Conservation (phyloP, 2,329 filamentous ascomycete genomes). For the Coleophoma cylindrospora region DNA sequence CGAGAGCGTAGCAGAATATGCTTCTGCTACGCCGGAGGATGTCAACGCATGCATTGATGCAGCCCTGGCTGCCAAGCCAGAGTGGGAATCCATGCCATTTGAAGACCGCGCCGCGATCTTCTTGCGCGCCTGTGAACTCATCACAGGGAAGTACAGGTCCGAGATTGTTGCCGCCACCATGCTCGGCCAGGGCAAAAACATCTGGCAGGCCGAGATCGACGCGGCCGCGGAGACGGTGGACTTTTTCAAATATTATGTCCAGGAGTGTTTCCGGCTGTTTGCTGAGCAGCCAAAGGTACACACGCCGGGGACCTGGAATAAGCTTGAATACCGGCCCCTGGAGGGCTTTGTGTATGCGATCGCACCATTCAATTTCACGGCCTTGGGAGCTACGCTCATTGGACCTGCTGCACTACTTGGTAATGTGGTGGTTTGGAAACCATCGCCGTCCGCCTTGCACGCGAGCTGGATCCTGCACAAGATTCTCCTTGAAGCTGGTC, state of each 20-base stretch:
- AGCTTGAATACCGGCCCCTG: conserved; percentile 75
- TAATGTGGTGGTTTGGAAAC: conserved; percentile 93
- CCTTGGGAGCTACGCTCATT: conserved; percentile 80
- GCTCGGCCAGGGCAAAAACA: conserved; percentile 36
- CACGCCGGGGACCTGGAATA: neutral
- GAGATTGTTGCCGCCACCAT: conserved; percentile 54
- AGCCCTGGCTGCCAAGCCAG: conserved; percentile 73
- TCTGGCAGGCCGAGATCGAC: conserved; percentile 73
- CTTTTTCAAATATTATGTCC: neutral
- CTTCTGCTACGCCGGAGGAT: conserved; percentile 68
- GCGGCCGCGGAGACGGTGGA: conserved; percentile 72
- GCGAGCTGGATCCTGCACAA: conserved; percentile 85
- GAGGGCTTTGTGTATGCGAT: conserved; percentile 93
- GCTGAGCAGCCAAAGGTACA: too few species aligned
- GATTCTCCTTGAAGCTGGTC: conserved; percentile 81
- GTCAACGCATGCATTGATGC: conserved; percentile 74
- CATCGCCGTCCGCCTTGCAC: conserved; percentile 77
- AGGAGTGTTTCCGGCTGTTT: too few species aligned
- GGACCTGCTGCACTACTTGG: conserved; percentile 80
- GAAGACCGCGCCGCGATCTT: conserved; percentile 87
- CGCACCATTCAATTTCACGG: conserved; percentile 92
- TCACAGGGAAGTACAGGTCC: conserved; percentile 87
- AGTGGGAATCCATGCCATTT: conserved; percentile 82
- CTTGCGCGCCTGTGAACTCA: conserved; percentile 88
- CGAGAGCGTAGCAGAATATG: conserved; percentile 71